Conservation (phyloP, 495 filamentous ascomycete species). For the Podospora australis region DNA sequence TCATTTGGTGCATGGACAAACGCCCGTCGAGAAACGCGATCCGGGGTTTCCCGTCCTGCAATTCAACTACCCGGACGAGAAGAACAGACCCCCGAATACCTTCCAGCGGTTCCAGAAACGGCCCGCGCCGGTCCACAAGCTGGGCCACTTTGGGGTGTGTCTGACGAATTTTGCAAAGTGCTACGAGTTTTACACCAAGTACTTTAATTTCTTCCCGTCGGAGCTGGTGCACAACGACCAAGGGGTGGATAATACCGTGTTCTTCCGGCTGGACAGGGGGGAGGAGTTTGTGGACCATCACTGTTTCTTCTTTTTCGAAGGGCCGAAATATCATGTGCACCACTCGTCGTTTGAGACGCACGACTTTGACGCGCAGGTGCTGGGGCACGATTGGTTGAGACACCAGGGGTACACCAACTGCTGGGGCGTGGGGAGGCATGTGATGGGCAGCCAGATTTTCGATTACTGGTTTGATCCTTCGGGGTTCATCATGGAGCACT, state of each 20-base stretch:
- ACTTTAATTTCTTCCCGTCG: constrained; percentile 59
- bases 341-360: constrained; percentile 70
- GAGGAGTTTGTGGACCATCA: constrained; percentile 61
- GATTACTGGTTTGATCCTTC: constrained; percentile 68
- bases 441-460: constrained; percentile 58
- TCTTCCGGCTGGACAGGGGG: constrained; percentile 61
- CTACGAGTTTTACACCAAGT: constrained; percentile 55
- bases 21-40: constrained; percentile 24
- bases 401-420: constrained; percentile 58
- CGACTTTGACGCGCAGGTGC: constrained; percentile 67
- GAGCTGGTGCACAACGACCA: constrained; percentile 43
- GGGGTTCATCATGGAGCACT: constrained; percentile 58
- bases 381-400: constrained; percentile 66
- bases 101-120: constrained; percentile 53
- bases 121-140: constrained; percentile 65
- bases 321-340: constrained; percentile 54
- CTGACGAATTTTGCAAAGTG: constrained; percentile 52
- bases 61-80: constrained; percentile 43
- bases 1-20: constrained; percentile 53
- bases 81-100: constrained; percentile 41
- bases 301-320: constrained; percentile 59
- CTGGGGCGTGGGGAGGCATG: constrained; percentile 69
- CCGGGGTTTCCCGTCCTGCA: constrained; percentile 39
- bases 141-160: constrained; percentile 66
- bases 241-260: constrained; percentile 50